These are phyloP conservation scores for Epicoccum sorghinum DNA, from an alignment of 2,329 filamentous ascomycete species.

Conservation along the genomic window DNA sequence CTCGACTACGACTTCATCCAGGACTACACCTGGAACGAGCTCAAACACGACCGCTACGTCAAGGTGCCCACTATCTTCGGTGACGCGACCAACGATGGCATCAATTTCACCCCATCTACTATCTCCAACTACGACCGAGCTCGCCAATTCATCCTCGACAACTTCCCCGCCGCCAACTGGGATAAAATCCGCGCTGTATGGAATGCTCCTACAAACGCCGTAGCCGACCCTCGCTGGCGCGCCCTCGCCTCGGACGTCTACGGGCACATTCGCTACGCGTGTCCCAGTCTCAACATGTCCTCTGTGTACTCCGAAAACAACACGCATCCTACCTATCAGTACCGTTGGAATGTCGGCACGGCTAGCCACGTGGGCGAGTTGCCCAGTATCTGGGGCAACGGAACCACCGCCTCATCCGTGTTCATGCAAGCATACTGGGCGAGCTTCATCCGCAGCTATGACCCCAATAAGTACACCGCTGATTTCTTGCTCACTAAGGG, in stretches of 20 bases:
- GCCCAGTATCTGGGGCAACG: constrained; percentile 48
- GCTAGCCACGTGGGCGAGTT: constrained; percentile 48
- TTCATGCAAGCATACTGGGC: constrained; percentile 52
- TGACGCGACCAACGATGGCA: constrained; percentile 54
- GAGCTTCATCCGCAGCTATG: constrained; percentile 50
- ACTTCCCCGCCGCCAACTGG: constrained; percentile 44
- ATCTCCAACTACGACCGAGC: constrained; percentile 41
- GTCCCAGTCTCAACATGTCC: constrained; percentile 53
- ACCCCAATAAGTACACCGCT: constrained; percentile 48
- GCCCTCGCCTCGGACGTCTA: constrained; percentile 49
- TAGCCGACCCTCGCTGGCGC: constrained; percentile 33
- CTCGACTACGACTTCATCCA: constrained; percentile 51
- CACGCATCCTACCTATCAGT: constrained; percentile 51
- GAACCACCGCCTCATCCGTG: constrained; percentile 33
- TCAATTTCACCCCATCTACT: constrained; percentile 47
- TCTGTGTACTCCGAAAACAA: constrained; percentile 37
- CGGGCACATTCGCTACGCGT: constrained; percentile 59
- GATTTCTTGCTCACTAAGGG: constrained; percentile 26
- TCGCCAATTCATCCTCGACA: constrained; percentile 47
- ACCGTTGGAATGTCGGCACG: constrained; percentile 56
- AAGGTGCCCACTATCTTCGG: constrained; percentile 52
- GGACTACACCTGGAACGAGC: constrained; percentile 48
- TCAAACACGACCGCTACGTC: constrained; percentile 47
- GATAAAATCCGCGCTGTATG: constrained; percentile 36
- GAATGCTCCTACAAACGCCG: constrained; percentile 38